phyloP scores from a whole-genome alignment of 495 filamentous ascomycete species.

The Bryoglossum gracile region DNA sequence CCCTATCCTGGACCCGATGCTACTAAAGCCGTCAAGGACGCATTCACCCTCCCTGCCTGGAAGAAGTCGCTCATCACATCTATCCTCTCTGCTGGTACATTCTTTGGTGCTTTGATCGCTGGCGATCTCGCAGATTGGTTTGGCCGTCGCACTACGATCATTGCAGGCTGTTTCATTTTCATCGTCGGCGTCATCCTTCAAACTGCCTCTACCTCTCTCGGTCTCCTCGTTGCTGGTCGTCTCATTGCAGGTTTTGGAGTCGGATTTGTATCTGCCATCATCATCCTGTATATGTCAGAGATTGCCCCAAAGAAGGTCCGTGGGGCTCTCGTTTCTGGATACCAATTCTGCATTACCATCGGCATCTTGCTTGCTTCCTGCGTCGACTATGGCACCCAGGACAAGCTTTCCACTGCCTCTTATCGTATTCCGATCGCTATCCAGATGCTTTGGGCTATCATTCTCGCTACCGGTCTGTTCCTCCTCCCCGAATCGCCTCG shows the following conservation, averaged over 20 bases:
- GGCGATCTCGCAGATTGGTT: conserved; percentile 64
- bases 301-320: conserved; percentile 57
- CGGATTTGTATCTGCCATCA: conserved; percentile 65
- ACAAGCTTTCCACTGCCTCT: conserved; percentile 52
- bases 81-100: conserved; percentile 83
- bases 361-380: conserved; percentile 66
- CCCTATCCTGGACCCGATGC: conserved; percentile 17
- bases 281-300: conserved; percentile 60
- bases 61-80: conserved; percentile 73
- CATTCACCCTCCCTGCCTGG: conserved; percentile 42
- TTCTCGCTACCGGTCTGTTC: conserved; percentile 51
- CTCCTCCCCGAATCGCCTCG: conserved; percentile 54
- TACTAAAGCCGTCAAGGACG: conserved; percentile 3
- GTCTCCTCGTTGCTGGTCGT: conserved; percentile 69
- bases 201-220: conserved; percentile 55
- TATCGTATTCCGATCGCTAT: conserved; percentile 67
- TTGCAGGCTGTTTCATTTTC: conserved; percentile 59
- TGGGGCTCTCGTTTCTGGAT: conserved; percentile 60
- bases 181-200: conserved; percentile 76
- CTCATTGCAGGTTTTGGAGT: conserved; percentile 80
- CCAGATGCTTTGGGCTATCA: conserved; percentile 60
- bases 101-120: conserved; percentile 70
- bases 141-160: conserved; percentile 66
- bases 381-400: conserved; percentile 61
- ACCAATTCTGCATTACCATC: conserved; percentile 68